phyloP scores from a whole-genome alignment of 192 early-diverging fungal species.

The Mortierella antarctica region DNA sequence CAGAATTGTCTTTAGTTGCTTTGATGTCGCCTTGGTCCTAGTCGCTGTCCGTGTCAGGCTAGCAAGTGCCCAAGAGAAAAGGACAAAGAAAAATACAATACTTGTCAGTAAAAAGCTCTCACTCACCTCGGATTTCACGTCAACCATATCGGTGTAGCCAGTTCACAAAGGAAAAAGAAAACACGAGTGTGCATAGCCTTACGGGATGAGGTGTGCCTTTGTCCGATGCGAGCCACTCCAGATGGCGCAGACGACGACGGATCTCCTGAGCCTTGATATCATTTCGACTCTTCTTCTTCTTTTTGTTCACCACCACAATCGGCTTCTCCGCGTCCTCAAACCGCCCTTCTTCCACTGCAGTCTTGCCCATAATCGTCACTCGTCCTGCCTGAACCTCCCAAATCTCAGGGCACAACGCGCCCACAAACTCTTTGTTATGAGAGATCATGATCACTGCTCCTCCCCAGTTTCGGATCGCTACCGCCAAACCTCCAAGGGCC shows the following conservation, averaged over 20 bases:
- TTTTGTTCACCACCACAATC: slow-evolving; percentile 61
- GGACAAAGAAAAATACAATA: neutral
- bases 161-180: neutral
- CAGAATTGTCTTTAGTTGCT: too few relatives aligned
- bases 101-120: neutral
- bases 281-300: slow-evolving; percentile 67
- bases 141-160: neutral
- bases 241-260: slow-evolving; percentile 60
- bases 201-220: slow-evolving; percentile 45
- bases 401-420: slow-evolving; percentile 73
- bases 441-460: slow-evolving; percentile 87
- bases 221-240: slow-evolving; percentile 60
- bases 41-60: slow-evolving; percentile 45
- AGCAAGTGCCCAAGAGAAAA: neutral
- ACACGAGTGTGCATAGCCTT: neutral
- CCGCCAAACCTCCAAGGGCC: slow-evolving; percentile 77
- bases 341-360: slow-evolving; percentile 56
- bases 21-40: neutral
- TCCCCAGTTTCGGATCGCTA: slow-evolving; percentile 77
- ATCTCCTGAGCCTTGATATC: slow-evolving; percentile 61
- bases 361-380: slow-evolving; percentile 55
- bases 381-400: slow-evolving; percentile 74
- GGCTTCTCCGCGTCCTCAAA: slow-evolving; percentile 58
- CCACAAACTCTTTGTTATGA: slow-evolving; percentile 81
- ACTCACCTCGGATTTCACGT: neutral